Evolutionary conservation across 2,329 filamentous ascomycete genomes (phyloP).

Genomic region (Monosporascus sp.): DNA sequence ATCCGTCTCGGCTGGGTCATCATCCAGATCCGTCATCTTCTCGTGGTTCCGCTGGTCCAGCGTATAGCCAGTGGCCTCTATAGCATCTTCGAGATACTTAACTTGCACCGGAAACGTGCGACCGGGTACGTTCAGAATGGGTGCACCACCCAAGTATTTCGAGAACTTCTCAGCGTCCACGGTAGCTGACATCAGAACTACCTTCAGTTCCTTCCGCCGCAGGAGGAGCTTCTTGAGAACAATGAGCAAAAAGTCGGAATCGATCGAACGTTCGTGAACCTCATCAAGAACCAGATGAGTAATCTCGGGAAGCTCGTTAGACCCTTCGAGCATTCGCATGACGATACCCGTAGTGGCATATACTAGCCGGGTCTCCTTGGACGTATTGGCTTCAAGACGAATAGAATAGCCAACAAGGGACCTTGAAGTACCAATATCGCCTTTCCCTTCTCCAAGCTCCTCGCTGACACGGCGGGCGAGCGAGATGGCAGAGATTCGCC

Average conservation of each 20-base stretch:
- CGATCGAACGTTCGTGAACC: slow-evolving; percentile 92
- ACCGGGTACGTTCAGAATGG: slow-evolving; percentile 84
- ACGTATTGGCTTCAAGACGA: slow-evolving; percentile 81
- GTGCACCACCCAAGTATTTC: slow-evolving; percentile 76
- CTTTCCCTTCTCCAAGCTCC: slow-evolving; percentile 80
- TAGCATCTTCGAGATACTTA: slow-evolving; percentile 84
- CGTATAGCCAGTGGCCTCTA: slow-evolving; percentile 77
- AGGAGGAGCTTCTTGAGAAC: slow-evolving; percentile 78
- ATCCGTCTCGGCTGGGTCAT: slow-evolving; percentile 49
- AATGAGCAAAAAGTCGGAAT: slow-evolving; percentile 93
- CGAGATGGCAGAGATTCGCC: slow-evolving; percentile 93
- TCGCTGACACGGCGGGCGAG: slow-evolving; percentile 89
- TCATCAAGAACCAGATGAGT: slow-evolving; percentile 96
- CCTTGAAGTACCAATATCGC: slow-evolving; percentile 72
- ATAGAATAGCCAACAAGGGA: slow-evolving; percentile 95
- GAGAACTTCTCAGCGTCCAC: slow-evolving; percentile 92
- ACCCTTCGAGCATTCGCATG: slow-evolving; percentile 93
- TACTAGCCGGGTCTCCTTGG: slow-evolving; percentile 74
- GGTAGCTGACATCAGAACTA: slow-evolving; percentile 95
- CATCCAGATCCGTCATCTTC: slow-evolving; percentile 57
- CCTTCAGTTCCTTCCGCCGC: slow-evolving; percentile 75
- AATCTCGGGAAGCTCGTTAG: slow-evolving; percentile 79
- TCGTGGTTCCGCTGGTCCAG: slow-evolving; percentile 45
- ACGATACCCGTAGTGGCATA: slow-evolving; percentile 91
- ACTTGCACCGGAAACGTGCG: slow-evolving; percentile 89